Percentiles rank a stretch among this genome's conserved stretches.
These are phyloP conservation scores for Cerioporus squamosus DNA, from an alignment of 1,284 basidiomycete species.

Conservation along the genomic window DNA sequence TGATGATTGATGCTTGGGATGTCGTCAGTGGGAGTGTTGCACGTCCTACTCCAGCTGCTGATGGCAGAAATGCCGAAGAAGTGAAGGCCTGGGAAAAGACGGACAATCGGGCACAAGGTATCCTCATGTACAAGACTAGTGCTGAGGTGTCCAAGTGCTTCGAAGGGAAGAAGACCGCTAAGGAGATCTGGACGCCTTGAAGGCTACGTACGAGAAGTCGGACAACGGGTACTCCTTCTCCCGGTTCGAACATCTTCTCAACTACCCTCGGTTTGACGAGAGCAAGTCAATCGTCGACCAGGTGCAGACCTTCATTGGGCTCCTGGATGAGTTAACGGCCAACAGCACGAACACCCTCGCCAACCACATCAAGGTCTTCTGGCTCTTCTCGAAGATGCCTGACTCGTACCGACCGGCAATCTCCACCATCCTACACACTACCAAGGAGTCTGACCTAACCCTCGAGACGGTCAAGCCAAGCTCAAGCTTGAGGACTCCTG, in stretches of 20 bases:
- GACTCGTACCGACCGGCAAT: neutral
- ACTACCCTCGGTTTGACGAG: neutral
- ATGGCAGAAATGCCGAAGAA: too few relatives aligned
- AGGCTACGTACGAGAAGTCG: neutral
- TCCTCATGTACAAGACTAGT: neutral
- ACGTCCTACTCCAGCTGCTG: too few relatives aligned
- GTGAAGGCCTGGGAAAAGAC: too few relatives aligned
- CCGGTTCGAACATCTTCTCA: neutral
- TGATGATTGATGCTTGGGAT: neutral
- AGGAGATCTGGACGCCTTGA: neutral
- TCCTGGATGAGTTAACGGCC: neutral
- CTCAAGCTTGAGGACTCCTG: neutral
- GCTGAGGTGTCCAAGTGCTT: neutral
- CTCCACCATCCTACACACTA: neutral
- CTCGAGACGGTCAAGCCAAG: neutral
- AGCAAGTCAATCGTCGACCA: neutral
- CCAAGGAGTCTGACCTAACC: neutral
- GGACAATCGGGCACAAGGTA: neutral
- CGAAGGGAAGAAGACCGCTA: neutral
- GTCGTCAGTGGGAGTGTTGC: neutral
- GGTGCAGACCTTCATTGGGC: neutral
- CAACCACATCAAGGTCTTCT: neutral
- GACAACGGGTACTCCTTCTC: neutral
- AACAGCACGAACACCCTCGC: neutral
- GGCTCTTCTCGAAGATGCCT: neutral